Evolutionary conservation across 2,329 filamentous ascomycete genomes (phyloP).

Genomic region (Diaporthe eres): DNA sequence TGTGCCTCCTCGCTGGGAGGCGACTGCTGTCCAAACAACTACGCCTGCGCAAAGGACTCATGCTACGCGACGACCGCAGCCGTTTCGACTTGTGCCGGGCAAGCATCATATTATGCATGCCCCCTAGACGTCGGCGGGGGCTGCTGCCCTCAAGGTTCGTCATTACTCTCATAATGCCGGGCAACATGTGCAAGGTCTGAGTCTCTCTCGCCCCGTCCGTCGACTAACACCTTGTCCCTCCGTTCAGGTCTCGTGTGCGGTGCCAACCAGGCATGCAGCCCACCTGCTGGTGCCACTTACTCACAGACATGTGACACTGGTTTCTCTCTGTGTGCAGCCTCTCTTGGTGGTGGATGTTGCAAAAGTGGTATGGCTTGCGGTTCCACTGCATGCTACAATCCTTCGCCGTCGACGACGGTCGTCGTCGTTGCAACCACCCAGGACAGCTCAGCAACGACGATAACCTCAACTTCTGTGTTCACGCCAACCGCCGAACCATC

Average conservation of each 20-base stretch:
- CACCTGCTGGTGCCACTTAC: slow-evolving; percentile 58
- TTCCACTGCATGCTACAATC: slow-evolving; percentile 62
- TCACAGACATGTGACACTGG: slow-evolving; percentile 59
- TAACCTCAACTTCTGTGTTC: slow-evolving; percentile 55
- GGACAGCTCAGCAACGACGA: slow-evolving; percentile 56
- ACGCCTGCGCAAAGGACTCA: slow-evolving; percentile 62
- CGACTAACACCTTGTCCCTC: slow-evolving; percentile 52
- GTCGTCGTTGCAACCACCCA: slow-evolving; percentile 63
- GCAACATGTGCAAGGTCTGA: not conserved
- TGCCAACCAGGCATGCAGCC: slow-evolving; percentile 55
- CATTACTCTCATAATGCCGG: not conserved
- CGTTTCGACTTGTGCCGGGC: slow-evolving; percentile 54
- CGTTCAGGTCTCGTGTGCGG: slow-evolving; percentile 61
- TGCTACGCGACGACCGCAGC: slow-evolving; percentile 63
- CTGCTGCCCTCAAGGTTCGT: slow-evolving; percentile 50
- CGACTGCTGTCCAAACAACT: slow-evolving; percentile 63
- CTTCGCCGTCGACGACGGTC: slow-evolving; percentile 60
- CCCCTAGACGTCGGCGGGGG: slow-evolving; percentile 53
- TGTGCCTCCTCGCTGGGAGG: slow-evolving; percentile 59
- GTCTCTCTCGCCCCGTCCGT: not conserved
- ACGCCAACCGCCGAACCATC: slow-evolving; percentile 53
- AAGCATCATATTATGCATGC: slow-evolving; percentile 58
- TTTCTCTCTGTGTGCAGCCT: slow-evolving; percentile 65
- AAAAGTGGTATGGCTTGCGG: slow-evolving; percentile 64
- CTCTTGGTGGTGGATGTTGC: slow-evolving; percentile 68